A percentile compares a stretch with the other conserved stretches of the same genome.
These are phyloP conservation scores for Acanthamoeba divionensis DNA, from an alignment of 208 protist genomes.

Conservation along the genomic window DNA sequence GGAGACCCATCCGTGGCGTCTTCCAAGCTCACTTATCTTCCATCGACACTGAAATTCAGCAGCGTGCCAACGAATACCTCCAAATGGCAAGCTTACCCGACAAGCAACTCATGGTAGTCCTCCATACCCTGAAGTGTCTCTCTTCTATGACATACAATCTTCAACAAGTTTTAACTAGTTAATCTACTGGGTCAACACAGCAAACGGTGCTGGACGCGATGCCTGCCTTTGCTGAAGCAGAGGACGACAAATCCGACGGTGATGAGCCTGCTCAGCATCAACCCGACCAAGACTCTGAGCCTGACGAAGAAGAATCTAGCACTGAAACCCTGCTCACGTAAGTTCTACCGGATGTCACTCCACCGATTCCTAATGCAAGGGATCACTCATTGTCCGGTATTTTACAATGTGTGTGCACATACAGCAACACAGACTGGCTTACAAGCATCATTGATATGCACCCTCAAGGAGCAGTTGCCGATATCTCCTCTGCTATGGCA, in stretches of 20 bases:
- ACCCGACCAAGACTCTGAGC: too few relatives aligned
- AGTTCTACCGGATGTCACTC: background rate
- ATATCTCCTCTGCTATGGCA: background rate
- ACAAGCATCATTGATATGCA: background rate
- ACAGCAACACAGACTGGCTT: background rate
- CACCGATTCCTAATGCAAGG: background rate
- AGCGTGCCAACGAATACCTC: slow-evolving; percentile 94
- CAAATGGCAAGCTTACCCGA: slow-evolving; percentile 69
- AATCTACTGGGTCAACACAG: background rate
- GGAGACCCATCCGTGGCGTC: slow-evolving; percentile 78
- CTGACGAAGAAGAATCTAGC: background rate
- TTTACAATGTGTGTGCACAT: background rate
- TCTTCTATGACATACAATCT: background rate
- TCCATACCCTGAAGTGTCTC: background rate
- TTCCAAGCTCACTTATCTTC: slow-evolving; percentile 78
- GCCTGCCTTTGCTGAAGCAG: slow-evolving; percentile 37
- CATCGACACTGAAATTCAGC: slow-evolving; percentile 95
- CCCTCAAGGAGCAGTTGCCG: background rate
- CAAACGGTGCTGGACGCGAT: slow-evolving; percentile 48
- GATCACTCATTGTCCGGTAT: background rate
- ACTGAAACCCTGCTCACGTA: background rate
- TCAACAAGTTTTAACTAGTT: too few relatives aligned
- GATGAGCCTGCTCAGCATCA: background rate
- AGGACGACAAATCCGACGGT: background rate
- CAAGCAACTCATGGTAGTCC: slow-evolving; percentile 40